Percentiles rank a stretch among this genome's conserved stretches.
Evolutionary conservation across 2,329 filamentous ascomycete species (phyloP).

Genomic region (Colletotrichum sp.): DNA sequence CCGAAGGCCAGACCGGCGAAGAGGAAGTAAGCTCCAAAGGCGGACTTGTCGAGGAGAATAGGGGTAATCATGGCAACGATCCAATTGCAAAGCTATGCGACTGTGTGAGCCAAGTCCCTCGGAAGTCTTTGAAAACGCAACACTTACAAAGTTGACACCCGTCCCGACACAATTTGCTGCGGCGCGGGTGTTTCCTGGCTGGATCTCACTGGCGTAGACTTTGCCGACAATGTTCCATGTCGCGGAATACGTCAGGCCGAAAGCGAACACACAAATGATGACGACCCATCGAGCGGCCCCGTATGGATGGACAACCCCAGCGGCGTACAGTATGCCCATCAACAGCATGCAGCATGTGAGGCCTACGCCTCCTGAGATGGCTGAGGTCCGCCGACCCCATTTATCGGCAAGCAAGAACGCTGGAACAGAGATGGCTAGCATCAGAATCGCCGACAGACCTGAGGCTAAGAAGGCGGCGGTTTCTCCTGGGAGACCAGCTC

Average conservation of each 20-base stretch:
- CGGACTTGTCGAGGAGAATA: constrained; percentile 39
- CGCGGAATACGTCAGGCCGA: constrained; percentile 48
- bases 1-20: constrained; percentile 45
- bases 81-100: constrained; percentile 43
- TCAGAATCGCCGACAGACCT: constrained; percentile 63
- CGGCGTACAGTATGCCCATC: constrained; percentile 58
- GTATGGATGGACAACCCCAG: constrained; percentile 42
- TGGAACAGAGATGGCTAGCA: constrained; percentile 62
- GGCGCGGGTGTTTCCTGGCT: constrained; percentile 57
- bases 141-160: constrained; percentile 17
- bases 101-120: too few relatives aligned
- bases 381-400: constrained; percentile 60
- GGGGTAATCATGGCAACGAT: constrained; percentile 50
- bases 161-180: constrained; percentile 58
- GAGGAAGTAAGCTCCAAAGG: constrained; percentile 49
- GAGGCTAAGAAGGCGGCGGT: constrained; percentile 65
- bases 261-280: constrained; percentile 54
- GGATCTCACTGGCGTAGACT: constrained; percentile 64
- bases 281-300: constrained; percentile 54
- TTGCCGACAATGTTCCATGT: constrained; percentile 62
- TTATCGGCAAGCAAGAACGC: constrained; percentile 60
- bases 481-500: constrained; percentile 60
- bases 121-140: too few relatives aligned
- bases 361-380: constrained; percentile 57
- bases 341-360: constrained; percentile 57